Evolutionary conservation across 2,329 filamentous ascomycete species (phyloP), one percentile per base, ranked within the genome.

Genomic region (Epichloe amarillans): DNA sequence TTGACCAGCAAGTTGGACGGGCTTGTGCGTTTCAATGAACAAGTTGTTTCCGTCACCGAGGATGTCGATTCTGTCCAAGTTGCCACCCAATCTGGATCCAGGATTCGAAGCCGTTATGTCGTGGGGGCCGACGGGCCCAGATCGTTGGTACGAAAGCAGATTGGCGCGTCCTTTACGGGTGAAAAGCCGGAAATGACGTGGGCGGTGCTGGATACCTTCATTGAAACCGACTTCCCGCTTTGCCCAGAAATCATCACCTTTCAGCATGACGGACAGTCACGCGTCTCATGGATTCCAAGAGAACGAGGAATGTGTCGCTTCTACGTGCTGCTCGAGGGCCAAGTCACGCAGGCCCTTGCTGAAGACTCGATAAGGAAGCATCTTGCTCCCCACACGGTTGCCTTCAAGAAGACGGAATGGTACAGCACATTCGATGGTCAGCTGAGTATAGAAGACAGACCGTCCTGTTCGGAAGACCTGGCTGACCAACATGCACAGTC

Each of bases 111-210:
- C 53, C 62, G 59, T 21, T 80, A 74, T 49, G 68, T 70, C 3
- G 66, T 77, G 3, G 76, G 73, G 1, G 75, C 75, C 5, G 76
- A 80, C 40, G 76, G 76, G 1, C 71, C 74, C 0, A 69, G 71
- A 17, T 77, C 72, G 0, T 67, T 64, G 2, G 68, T 79, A 3
- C 71, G 76, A 6, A 60, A 56, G 3, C 53, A 61, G 0, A 61
- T 73, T 2, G 62, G 62, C 1, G 70, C 72, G 33, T 59, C 54
- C 21, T 74, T 74, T 51, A 63, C 66, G 0, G 72, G 72, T 1
- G 69, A 68, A 0, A 74, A 74, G 52, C 72, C 72, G 0, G 72
- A 73, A 52, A 74, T 75, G 72, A 60, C 69, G 1, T 74, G 72
- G 72, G 67, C 71, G 0, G 72, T 74, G 3, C 60, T 75, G 2